Conservation (phyloP, 805 yeast genomes). For the Starmerella floris region DNA sequence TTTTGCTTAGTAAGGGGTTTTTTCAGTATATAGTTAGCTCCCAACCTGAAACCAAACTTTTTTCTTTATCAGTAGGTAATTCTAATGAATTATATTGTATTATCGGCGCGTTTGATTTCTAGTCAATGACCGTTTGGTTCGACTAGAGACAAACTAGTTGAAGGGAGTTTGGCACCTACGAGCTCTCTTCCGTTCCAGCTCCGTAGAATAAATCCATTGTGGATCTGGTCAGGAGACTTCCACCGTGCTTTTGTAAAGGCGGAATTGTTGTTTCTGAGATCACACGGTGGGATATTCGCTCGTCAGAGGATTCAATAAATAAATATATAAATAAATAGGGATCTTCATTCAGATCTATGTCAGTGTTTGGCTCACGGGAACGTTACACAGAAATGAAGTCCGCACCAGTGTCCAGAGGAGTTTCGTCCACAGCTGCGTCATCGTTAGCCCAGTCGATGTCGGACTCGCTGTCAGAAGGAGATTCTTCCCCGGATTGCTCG, state of each 20-base stretch:
- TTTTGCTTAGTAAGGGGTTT: neutral
- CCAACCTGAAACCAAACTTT: slow-evolving; percentile 4
- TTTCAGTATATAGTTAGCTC: neutral
- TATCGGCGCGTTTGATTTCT: slow-evolving; percentile 21
- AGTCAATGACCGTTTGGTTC: slow-evolving; percentile 16
- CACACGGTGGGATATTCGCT: slow-evolving; percentile 25
- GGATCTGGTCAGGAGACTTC: slow-evolving; percentile 20
- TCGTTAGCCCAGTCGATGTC: slow-evolving; percentile 1
- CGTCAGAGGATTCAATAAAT: neutral
- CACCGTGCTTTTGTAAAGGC: slow-evolving; percentile 8
- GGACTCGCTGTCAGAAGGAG: slow-evolving; percentile 14
- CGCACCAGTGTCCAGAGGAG: slow-evolving; percentile 23
- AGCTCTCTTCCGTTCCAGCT: slow-evolving; percentile 31
- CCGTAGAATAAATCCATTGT: slow-evolving; percentile 25
- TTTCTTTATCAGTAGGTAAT: slow-evolving; percentile 24
- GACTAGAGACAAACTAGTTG: slow-evolving; percentile 19
- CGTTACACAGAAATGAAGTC: slow-evolving; percentile 18
- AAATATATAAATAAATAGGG: slow-evolving; percentile 4
- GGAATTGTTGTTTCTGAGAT: slow-evolving; percentile 19
- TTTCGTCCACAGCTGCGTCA: slow-evolving; percentile 4
- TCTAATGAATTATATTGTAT: slow-evolving; percentile 24
- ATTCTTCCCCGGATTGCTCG: slow-evolving; percentile 16
- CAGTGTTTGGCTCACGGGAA: too few species aligned
- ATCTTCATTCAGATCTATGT: too few species aligned
- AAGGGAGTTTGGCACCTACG: slow-evolving; percentile 24